Percentiles rank a stretch among this genome's conserved stretches.
These are phyloP conservation scores for Hypomontagnella monticulosa DNA, from an alignment of 495 filamentous ascomycete species.

Conservation along the genomic window DNA sequence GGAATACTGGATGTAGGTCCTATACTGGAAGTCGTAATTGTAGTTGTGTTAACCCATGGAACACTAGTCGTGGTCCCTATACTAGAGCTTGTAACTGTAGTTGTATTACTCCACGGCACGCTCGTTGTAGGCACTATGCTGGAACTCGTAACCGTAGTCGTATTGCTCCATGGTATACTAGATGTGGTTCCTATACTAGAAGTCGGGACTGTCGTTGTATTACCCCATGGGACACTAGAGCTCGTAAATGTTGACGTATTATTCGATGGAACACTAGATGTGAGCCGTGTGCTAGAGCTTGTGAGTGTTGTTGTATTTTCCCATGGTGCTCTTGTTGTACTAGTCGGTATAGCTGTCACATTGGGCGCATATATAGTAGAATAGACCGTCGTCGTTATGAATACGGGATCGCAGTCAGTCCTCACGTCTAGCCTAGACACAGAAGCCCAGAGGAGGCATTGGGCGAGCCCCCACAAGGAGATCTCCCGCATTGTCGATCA, in stretches of 20 bases:
- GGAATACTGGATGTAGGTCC: neutral
- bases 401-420: slow-evolving; percentile 22
- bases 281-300: slow-evolving; percentile 12
- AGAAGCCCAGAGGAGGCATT: slow-evolving; percentile 31
- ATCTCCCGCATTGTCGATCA: slow-evolving; percentile 25
- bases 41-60: slow-evolving; percentile 7
- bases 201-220: neutral
- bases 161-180: slow-evolving; percentile 4
- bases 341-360: slow-evolving; percentile 21
- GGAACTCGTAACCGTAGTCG: neutral
- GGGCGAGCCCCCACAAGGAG: slow-evolving; percentile 27
- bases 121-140: neutral
- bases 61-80: slow-evolving; percentile 10
- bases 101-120: slow-evolving; percentile 4
- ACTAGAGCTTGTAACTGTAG: slow-evolving; percentile 5
- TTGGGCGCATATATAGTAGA: slow-evolving; percentile 23
- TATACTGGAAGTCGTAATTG: neutral
- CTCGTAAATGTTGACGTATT: slow-evolving; percentile 18
- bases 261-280: slow-evolving; percentile 11
- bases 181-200: neutral
- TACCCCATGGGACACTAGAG: slow-evolving; percentile 11
- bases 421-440: slow-evolving; percentile 20
- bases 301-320: slow-evolving; percentile 17
- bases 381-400: slow-evolving; percentile 41
- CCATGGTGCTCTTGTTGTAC: slow-evolving; percentile 23